A percentile compares a stretch with the other conserved stretches of the same genome.
phyloP scores from a whole-genome alignment of 2,329 filamentous ascomycete genomes.

The Lecanoromycetidae sp. region DNA sequence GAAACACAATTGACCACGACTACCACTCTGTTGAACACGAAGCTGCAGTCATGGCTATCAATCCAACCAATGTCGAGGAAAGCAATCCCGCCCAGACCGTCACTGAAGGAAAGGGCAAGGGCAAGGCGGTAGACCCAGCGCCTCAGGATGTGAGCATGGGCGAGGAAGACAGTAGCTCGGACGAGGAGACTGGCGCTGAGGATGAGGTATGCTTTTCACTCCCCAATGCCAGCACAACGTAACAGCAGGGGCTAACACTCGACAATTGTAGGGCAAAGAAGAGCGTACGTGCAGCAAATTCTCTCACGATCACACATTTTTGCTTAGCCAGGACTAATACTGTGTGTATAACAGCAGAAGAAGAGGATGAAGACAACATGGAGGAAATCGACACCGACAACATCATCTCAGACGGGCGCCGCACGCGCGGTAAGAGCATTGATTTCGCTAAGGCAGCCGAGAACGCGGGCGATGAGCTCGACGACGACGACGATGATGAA shows the following conservation, averaged over 20 bases:
- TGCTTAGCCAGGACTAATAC: background rate
- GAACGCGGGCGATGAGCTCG: constrained; percentile 61
- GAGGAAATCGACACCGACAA: constrained; percentile 85
- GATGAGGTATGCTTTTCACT: constrained; percentile 25
- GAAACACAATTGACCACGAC: too few species aligned
- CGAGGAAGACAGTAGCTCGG: constrained; percentile 55
- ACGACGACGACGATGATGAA: constrained; percentile 68
- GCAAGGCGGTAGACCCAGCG: constrained; percentile 35
- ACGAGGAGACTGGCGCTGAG: constrained; percentile 44
- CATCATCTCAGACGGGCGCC: constrained; percentile 60
- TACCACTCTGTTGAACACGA: too few species aligned
- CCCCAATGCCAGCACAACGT: background rate
- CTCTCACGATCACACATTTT: background rate
- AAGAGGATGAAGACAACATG: constrained; percentile 69
- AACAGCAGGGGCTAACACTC: background rate
- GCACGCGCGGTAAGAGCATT: constrained; percentile 84
- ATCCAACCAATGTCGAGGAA: background rate
- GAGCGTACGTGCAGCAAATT: constrained; percentile 7
- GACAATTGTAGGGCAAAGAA: constrained; percentile 2
- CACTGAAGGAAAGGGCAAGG: constrained; percentile 85
- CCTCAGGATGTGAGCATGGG: constrained; percentile 56
- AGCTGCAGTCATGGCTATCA: background rate
- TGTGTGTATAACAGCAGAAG: constrained; percentile 41
- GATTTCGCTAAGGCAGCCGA: constrained; percentile 85
- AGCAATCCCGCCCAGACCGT: constrained; percentile 36